Conservation (phyloP, 345 rosid genomes). For the Punica granatum region DNA sequence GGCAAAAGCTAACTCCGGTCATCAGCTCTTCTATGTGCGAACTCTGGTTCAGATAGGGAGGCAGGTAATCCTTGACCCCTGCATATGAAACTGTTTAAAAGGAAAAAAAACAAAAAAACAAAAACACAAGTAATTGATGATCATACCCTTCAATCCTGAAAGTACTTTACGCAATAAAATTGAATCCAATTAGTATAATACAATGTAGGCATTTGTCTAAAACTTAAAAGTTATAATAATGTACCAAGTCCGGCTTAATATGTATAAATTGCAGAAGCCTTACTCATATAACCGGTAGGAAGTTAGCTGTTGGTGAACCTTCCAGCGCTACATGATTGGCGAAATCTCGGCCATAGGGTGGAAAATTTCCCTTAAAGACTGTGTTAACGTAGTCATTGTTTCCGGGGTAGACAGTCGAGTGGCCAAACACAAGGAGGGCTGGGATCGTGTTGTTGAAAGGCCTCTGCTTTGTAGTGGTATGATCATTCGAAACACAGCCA, state of each 20-base stretch:
- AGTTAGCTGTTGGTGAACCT: constrained; percentile 82
- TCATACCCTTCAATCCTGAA: no score
- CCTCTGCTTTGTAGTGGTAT: constrained; percentile 2
- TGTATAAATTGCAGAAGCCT: no score
- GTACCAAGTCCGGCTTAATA: no score
- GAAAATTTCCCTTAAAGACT: constrained; percentile 42
- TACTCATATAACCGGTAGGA: constrained; percentile 58
- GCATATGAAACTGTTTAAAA: constrained; percentile 47
- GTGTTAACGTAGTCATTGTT: no score
- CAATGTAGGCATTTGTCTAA: no score
- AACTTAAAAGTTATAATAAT: not conserved
- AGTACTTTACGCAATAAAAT: no score
- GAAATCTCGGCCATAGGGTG: constrained; percentile 74
- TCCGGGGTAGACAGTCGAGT: constrained; percentile 86
- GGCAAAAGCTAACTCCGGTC: no score
- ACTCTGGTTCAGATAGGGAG: constrained; percentile 67
- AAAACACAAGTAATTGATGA: no score
- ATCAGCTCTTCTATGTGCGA: constrained; percentile 50
- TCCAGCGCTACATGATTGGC: constrained; percentile 49
- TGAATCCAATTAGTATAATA: no score
- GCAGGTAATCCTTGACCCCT: constrained; percentile 62
- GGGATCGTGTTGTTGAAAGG: constrained; percentile 27
- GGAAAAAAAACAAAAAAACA: not conserved
- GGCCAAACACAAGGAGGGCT: constrained; percentile 63
- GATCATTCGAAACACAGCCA: constrained; percentile 9